Evolutionary conservation across 345 rosid species (phyloP).

Genomic region (Dipteronia dyeriana): DNA sequence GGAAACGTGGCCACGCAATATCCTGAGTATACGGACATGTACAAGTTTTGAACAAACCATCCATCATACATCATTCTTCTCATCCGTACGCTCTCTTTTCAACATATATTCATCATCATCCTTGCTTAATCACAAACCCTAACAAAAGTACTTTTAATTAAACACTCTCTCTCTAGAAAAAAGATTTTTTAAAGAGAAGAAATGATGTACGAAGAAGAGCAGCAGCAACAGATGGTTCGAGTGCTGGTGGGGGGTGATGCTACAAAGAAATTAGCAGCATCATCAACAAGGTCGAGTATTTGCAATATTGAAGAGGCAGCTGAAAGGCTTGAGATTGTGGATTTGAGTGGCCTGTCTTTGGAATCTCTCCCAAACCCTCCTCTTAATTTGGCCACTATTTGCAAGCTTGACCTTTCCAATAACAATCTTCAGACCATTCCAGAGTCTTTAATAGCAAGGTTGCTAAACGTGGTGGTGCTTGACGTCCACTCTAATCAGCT

Average conservation of each 20-base stretch:
- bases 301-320: constrained; percentile 19
- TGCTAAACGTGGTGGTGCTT: constrained; percentile 68
- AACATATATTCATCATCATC: not conserved
- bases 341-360: constrained; percentile 70
- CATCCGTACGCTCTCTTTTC: constrained; percentile 12
- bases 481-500: constrained; percentile 88
- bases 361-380: constrained; percentile 60
- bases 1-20: constrained; percentile 26
- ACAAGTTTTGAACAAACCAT: constrained; percentile 9
- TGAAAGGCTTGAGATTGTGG: constrained; percentile 46
- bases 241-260: not conserved
- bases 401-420: constrained; percentile 76
- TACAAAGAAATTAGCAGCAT: constrained; percentile 12
- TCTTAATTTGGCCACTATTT: constrained; percentile 56
- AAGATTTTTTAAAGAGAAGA: not conserved
- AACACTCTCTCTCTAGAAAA: not conserved
- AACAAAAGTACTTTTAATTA: too few species aligned
- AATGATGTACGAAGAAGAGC: constrained; percentile 45
- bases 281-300: not conserved
- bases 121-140: too few species aligned
- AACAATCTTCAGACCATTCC: constrained; percentile 89
- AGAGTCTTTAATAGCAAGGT: constrained; percentile 79
- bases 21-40: constrained; percentile 21
- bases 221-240: constrained; percentile 24
- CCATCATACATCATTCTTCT: constrained; percentile 3